Conservation (phyloP, 495 filamentous ascomycete genomes). For the Daldinia bambusicola region DNA sequence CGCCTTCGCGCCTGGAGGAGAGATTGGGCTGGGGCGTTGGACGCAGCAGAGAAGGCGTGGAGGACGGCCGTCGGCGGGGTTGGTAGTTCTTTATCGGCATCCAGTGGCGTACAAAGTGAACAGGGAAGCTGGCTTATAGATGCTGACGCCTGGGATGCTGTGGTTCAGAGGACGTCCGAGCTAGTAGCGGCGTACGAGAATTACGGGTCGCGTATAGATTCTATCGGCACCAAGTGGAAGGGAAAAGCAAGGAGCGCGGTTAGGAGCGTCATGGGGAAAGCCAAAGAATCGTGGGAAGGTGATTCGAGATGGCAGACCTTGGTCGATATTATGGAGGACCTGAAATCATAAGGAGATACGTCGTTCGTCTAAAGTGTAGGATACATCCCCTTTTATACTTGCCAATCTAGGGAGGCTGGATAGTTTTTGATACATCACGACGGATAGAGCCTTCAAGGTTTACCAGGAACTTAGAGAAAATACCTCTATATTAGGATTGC, state of each 20-base stretch:
- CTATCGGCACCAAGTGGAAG: conserved; percentile 75
- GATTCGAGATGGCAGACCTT: conserved; percentile 75
- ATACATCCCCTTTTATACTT: background rate
- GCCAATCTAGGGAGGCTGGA: background rate
- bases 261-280: conserved; percentile 81
- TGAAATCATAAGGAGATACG: conserved; percentile 55
- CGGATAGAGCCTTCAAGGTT: background rate
- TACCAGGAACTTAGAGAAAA: background rate
- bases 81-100: conserved; percentile 36
- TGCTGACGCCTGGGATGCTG: conserved; percentile 63
- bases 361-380: background rate
- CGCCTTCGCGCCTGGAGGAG: conserved; percentile 75
- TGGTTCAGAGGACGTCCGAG: conserved; percentile 72
- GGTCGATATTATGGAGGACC: conserved; percentile 66
- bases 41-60: conserved; percentile 90
- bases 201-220: conserved; percentile 62
- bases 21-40: conserved; percentile 75
- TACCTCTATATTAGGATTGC: background rate
- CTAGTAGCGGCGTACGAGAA: conserved; percentile 74
- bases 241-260: conserved; percentile 88
- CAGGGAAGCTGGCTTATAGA: conserved; percentile 58
- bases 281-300: conserved; percentile 84
- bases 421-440: background rate
- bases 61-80: conserved; percentile 67
- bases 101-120: conserved; percentile 30